phyloP scores from a whole-genome alignment of 495 filamentous ascomycete genomes.

The Astrocystis sublimbata region DNA sequence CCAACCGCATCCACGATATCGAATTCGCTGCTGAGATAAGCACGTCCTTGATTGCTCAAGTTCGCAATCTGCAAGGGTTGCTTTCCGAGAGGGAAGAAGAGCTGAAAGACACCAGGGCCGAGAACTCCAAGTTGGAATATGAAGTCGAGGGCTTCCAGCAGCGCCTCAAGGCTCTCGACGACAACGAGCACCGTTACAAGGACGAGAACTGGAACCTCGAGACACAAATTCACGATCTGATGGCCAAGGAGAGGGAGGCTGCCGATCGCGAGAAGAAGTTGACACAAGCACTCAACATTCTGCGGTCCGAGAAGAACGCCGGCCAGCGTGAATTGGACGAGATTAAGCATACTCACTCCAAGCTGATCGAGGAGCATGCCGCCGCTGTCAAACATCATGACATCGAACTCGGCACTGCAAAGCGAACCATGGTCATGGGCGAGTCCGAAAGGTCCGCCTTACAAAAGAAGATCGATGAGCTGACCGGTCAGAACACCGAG shows the following conservation, averaged over 20 bases:
- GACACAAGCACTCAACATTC: conserved; percentile 63
- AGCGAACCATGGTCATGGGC: conserved; percentile 69
- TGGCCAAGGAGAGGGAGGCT: conserved; percentile 66
- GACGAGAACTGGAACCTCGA: conserved; percentile 98
- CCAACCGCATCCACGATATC: conserved; percentile 84
- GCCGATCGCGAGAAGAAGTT: conserved; percentile 78
- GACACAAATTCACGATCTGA: conserved; percentile 79
- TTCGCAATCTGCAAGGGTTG: conserved; percentile 80
- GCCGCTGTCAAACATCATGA: conserved; percentile 79
- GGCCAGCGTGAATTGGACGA: conserved; percentile 87
- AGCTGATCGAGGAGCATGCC: conserved; percentile 76
- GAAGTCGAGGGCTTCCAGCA: conserved; percentile 79
- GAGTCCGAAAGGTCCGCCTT: conserved; percentile 73
- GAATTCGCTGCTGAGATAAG: conserved; percentile 96
- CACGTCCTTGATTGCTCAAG: conserved; percentile 83
- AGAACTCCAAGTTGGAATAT: conserved; percentile 75
- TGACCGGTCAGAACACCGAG: conserved; percentile 85
- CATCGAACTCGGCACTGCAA: conserved; percentile 75
- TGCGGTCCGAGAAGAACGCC: conserved; percentile 72
- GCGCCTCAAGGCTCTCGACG: conserved; percentile 77
- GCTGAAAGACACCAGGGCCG: conserved; percentile 68
- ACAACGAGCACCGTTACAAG: conserved; percentile 92
- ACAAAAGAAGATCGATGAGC: conserved; percentile 80
- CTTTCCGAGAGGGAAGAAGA: conserved; percentile 85
- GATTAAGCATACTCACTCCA: conserved; percentile 72